Evolutionary conservation across 2,329 filamentous ascomycete species (phyloP), one percentile per base, ranked within the genome.

Genomic region (Chrysosporium queenslandicum): DNA sequence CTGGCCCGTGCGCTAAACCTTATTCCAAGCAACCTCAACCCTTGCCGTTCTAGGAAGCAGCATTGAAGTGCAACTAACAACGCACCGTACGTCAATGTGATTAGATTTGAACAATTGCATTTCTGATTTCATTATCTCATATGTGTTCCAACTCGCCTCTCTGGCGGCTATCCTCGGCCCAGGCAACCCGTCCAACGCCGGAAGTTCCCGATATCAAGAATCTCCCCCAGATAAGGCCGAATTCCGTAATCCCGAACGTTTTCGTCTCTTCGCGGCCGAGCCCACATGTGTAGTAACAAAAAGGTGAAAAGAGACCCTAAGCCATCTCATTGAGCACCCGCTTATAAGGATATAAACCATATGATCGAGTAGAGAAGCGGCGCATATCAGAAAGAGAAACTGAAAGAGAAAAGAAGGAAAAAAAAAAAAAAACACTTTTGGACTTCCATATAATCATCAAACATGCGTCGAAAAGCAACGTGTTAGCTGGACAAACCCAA

Each of bases 261-360:
- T 18, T 23, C 20, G 11, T 9, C 21, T 25, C 12, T 25, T 27
- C 32, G 20, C 37, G 37, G 21, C 23, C 14, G 14, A 20, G 23
- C 6, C 41, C 23, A 21, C 27, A 41, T 8, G 12, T 7, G n/a
- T n/a, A n/a, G n/a, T n/a, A n/a, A n/a, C n/a, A n/a, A 41, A 41
- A 41, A 16, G 12, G 32, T 36, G 4, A 41, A 23, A 41, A 25
- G 12, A 41, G 37, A 41, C 37, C 37, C 37, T 46, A 34, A 36
- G 32, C 30, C 30, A 23, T 21, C 16, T 7, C 16, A 32, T 34
- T 36, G 29, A 23, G 8, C 29, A 36, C 30, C 16, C 45, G 30
- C 45, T 36, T 20, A 46, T n/a, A 36, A 46, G 36, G 8, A 36
- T n/a, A 36, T 32, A 34, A 46, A 21, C 36, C 16, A 46, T 46